Percentiles rank a stretch among this genome's conserved stretches.
Evolutionary conservation across 495 filamentous ascomycete species (phyloP).

Genomic region (Aspergillus nidulans): DNA sequence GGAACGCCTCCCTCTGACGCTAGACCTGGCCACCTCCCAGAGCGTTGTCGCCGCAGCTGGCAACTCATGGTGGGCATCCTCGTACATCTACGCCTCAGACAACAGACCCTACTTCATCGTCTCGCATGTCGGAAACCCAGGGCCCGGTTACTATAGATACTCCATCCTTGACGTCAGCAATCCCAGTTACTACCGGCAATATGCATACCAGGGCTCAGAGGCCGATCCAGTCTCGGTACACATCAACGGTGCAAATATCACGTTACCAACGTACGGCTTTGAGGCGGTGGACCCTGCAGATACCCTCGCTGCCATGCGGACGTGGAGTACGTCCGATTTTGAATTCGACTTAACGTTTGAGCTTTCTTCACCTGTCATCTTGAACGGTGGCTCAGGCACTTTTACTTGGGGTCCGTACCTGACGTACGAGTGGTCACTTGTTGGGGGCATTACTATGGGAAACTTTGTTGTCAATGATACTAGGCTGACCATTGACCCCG

Average conservation of each 20-base stretch:
- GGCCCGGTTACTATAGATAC: neutral
- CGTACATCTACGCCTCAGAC: neutral
- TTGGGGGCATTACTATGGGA: neutral
- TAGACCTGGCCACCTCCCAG: neutral
- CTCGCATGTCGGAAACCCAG: neutral
- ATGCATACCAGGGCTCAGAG: neutral
- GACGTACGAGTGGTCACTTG: constrained; percentile 8
- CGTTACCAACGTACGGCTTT: neutral
- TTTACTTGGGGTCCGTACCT: neutral
- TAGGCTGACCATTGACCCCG: neutral
- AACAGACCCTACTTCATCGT: neutral
- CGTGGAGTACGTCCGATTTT: neutral
- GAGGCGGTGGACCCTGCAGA: neutral
- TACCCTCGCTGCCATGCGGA: neutral
- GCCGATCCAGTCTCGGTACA: neutral
- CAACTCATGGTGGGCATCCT: constrained; percentile 9
- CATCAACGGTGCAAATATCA: neutral
- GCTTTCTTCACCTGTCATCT: constrained; percentile 1
- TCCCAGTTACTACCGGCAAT: neutral
- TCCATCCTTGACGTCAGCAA: constrained; percentile 6
- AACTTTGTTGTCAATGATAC: neutral
- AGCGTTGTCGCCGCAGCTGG: neutral
- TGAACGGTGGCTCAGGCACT: neutral
- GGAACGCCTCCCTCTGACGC: neutral
- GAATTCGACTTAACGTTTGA: constrained; percentile 5